Conservation (phyloP, 306 rosid genomes). For the Elaeagnus macrophylla region DNA sequence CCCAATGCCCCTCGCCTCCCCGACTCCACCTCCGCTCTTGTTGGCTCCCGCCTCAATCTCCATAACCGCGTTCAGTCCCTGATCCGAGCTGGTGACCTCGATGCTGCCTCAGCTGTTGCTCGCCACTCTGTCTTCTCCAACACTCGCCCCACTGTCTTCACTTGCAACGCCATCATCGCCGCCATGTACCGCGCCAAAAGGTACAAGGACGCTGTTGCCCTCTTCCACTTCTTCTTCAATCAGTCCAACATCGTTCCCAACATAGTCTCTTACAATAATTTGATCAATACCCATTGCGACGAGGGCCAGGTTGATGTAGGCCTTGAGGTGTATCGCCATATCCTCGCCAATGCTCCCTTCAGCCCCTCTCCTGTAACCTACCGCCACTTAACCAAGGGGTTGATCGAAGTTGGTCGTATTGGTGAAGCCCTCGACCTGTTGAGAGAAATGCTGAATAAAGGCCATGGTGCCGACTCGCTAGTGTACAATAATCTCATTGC, state of each 20-base stretch:
- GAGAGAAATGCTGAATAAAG: slow-evolving; percentile 83
- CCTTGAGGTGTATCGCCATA: slow-evolving; percentile 56
- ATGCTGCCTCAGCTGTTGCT: slow-evolving; percentile 71
- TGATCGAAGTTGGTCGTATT: slow-evolving; percentile 50
- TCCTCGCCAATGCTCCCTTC: slow-evolving; percentile 60
- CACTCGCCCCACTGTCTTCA: slow-evolving; percentile 95
- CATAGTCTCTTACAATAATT: slow-evolving; percentile 73
- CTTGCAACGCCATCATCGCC: slow-evolving; percentile 92
- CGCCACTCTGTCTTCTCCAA: slow-evolving; percentile 72
- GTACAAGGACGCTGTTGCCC: slow-evolving; percentile 61
- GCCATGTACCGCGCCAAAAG: slow-evolving; percentile 85
- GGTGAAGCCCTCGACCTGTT: slow-evolving; percentile 72
- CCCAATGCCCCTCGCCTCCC: slow-evolving; percentile 92
- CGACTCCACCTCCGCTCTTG: slow-evolving; percentile 68
- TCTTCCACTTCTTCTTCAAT: slow-evolving; percentile 73
- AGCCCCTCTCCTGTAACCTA: slow-evolving; percentile 77
- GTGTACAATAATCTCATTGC: slow-evolving; percentile 67
- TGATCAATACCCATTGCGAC: slow-evolving; percentile 80
- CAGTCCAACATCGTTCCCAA: slow-evolving; percentile 82
- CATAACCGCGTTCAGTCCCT: slow-evolving; percentile 92
- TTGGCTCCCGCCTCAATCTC: slow-evolving; percentile 76
- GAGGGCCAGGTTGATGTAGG: slow-evolving; percentile 75
- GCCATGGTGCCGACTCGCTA: slow-evolving; percentile 83
- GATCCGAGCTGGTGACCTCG: slow-evolving; percentile 83
- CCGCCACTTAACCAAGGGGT: slow-evolving; percentile 76